phyloP scores from a whole-genome alignment of 176 grass and related monocot genomes.

The Carex myosuroides region DNA sequence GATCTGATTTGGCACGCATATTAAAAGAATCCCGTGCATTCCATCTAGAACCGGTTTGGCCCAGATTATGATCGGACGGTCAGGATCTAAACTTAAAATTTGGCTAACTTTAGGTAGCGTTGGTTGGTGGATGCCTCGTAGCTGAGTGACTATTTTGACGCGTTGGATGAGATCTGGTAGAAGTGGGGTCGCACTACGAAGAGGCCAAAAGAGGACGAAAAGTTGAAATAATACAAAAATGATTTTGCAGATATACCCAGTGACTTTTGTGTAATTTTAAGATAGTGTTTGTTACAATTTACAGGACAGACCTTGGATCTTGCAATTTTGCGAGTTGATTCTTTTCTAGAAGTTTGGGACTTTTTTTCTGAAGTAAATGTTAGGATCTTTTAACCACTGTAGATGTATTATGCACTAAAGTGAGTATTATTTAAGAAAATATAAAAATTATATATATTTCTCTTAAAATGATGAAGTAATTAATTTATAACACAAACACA shows the following conservation, averaged over 20 bases:
- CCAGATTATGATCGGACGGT: no score
- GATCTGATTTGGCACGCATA: no score
- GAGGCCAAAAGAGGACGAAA: background rate
- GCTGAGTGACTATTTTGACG: background rate
- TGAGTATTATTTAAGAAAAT: background rate
- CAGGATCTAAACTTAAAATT: no score
- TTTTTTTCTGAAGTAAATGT: no score
- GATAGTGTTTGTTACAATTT: background rate
- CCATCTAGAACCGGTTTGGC: no score
- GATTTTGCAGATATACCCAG: background rate
- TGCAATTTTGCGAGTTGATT: background rate
- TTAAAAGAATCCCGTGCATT: no score
- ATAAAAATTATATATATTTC: background rate
- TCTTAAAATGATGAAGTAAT: background rate
- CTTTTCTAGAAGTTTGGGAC: background rate
- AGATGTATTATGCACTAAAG: background rate
- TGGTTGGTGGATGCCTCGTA: background rate
- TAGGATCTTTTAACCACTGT: no score
- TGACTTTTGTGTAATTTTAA: background rate
- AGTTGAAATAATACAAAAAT: background rate
- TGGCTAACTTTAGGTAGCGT: background rate
- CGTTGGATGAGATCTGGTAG: background rate
- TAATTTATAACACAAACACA: background rate
- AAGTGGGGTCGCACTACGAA: background rate
- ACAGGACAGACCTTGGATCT: background rate